A percentile compares a stretch with the other conserved stretches of the same genome.
These are phyloP conservation scores for Pseudocohnilembus persalinus DNA, from an alignment of 169 alveolate genomes.

Conservation along the genomic window DNA sequence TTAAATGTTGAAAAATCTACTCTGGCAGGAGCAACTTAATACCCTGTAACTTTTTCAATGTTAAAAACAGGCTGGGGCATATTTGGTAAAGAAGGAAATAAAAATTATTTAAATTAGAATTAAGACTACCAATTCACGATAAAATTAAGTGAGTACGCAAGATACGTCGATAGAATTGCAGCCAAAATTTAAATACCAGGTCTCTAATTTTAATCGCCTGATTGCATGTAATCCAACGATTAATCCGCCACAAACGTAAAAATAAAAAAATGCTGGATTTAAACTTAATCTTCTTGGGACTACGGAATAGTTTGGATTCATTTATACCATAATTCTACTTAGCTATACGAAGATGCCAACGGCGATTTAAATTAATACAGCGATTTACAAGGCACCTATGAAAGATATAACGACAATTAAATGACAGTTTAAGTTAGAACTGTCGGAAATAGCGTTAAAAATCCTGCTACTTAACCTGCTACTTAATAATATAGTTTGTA, in stretches of 20 bases:
- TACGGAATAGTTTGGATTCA: neutral
- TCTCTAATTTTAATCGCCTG: neutral
- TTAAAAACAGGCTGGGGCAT: neutral
- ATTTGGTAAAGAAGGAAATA: neutral
- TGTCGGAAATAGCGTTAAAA: neutral
- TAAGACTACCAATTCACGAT: neutral
- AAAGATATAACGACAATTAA: neutral
- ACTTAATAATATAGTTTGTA: neutral
- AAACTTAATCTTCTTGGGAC: neutral
- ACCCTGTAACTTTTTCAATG: neutral
- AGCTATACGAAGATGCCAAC: neutral
- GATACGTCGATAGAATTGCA: neutral
- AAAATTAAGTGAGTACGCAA: neutral
- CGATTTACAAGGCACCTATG: neutral
- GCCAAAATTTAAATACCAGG: neutral
- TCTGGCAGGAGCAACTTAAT: neutral
- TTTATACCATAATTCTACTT: neutral
- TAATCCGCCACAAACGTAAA: neutral
- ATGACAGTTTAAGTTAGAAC: neutral
- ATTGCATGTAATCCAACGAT: neutral
- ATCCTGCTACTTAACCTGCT: neutral
- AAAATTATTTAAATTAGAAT: too few species aligned
- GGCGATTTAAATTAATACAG: neutral
- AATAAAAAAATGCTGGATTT: neutral
- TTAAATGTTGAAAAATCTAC: neutral